Evolutionary conservation across 2,329 filamentous ascomycete species (phyloP), one percentile per base, ranked within the genome.

Genomic region (Xylaria hypoxylon): DNA sequence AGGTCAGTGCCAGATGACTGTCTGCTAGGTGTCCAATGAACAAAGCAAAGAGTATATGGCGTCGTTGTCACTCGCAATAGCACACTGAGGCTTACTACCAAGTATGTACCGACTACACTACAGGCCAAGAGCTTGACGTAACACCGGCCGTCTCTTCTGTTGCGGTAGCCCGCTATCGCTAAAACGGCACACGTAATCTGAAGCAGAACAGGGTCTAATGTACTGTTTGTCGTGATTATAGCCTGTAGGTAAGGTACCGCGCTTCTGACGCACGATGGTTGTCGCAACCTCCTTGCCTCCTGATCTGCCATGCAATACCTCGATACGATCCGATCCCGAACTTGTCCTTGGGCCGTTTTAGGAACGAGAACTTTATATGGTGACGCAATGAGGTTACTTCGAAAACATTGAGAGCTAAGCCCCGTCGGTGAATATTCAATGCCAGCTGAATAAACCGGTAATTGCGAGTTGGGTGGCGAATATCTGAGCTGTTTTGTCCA

Each of bases 381-480:
- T 67, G 65, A 64, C 57, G 65, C 57, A 67, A 64, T 60, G 35
- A 53, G 44, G 38, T 45, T 64, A 57, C 51, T 31, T 40, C 45
- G 22, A 45, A 26, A 47, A 50, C 35, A 19, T 19, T 22, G 22
- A 52, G 50, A 15, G 42, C 64, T 31, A 59, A 59, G 59, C 64
- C 59, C 17, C 28, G 17, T 40, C 35, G 10, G 19, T 40, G 31
- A 53, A 47, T 38, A 17, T 48, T 38, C 19, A 6, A 8, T 17
- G 13, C 28, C 58, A 65, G 63, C 58, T 62, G 40, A 24, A 65
- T 28, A 47, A 28, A 45, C n/a, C 26, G 42, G 31, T 31, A 33
- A 24, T 56, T 19, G 42, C 28, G 17, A 40, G 15, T 31, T 48
- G 19, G 6, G 48, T 44, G 26, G 35, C 40, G 44, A 50, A n/a